These are phyloP conservation scores for Yamadazyma dushanensis DNA, from an alignment of 1,139 yeast genomes.

Conservation along the genomic window DNA sequence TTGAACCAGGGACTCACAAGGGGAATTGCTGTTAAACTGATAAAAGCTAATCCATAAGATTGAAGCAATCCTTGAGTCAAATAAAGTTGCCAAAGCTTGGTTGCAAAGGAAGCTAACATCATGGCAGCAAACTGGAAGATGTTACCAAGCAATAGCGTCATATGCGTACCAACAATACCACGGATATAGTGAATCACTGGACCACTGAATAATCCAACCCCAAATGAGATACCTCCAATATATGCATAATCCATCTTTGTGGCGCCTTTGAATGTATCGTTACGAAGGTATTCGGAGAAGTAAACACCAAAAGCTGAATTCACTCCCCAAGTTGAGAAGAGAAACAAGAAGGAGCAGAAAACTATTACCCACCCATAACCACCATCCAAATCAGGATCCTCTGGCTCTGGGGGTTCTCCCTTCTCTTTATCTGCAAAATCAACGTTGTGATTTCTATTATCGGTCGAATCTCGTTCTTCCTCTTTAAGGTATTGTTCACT, in stretches of 20 bases:
- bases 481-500: neutral
- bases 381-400: constrained; percentile 21
- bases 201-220: constrained; percentile 12
- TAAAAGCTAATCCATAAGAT: constrained; percentile 27
- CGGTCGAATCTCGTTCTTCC: neutral
- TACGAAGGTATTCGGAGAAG: constrained; percentile 34
- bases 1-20: constrained; percentile 60
- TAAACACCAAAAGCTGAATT: constrained; percentile 45
- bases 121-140: constrained; percentile 40
- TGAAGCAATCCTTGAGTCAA: constrained; percentile 31
- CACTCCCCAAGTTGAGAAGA: constrained; percentile 45
- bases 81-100: constrained; percentile 33
- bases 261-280: constrained; percentile 23
- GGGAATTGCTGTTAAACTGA: constrained; percentile 36
- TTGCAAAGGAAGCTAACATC: constrained; percentile 44
- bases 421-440: neutral
- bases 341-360: constrained; percentile 29
- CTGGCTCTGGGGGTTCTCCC: neutral
- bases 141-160: constrained; percentile 32
- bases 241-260: constrained; percentile 21
- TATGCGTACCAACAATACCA: constrained; percentile 29
- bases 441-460: neutral
- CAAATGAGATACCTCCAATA: constrained; percentile 25
- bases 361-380: constrained; percentile 44
- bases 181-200: constrained; percentile 35